Percentiles rank a stretch among this genome's conserved stretches.
phyloP scores from a whole-genome alignment of 1,284 basidiomycete genomes.

The Vanrija sp. region DNA sequence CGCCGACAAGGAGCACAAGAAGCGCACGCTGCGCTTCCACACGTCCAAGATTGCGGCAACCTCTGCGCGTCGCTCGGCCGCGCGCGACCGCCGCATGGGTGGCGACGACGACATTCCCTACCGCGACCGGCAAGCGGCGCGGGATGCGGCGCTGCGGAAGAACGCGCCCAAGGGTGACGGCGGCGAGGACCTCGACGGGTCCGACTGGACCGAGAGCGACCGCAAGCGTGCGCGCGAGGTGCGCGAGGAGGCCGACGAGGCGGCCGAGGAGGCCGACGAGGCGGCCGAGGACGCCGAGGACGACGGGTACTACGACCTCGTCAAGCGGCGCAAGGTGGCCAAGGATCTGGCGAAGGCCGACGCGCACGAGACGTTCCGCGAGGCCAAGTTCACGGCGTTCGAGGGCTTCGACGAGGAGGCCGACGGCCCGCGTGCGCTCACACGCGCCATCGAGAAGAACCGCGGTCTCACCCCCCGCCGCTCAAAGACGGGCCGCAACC shows the following conservation, averaged over 20 bases:
- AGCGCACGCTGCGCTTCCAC: constrained; percentile 81
- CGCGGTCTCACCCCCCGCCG: constrained; percentile 85
- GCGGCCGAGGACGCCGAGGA: constrained; percentile 28
- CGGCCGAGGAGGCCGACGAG: constrained; percentile 50
- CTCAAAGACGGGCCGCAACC: constrained; percentile 80
- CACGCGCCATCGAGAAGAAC: constrained; percentile 85
- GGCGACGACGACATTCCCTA: constrained; percentile 70
- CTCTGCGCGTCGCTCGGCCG: constrained; percentile 65
- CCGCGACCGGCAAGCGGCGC: constrained; percentile 48
- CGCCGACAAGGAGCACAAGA: constrained; percentile 73
- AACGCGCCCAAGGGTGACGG: constrained; percentile 41
- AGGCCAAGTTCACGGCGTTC: constrained; percentile 57
- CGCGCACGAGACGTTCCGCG: constrained; percentile 66
- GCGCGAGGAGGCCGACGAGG: constrained; percentile 49
- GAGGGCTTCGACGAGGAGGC: constrained; percentile 53
- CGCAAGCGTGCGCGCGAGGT: constrained; percentile 51
- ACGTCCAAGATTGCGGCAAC: constrained; percentile 80
- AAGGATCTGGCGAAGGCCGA: constrained; percentile 73
- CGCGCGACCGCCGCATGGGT: constrained; percentile 55
- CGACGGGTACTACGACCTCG: constrained; percentile 82
- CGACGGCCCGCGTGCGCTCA: constrained; percentile 70
- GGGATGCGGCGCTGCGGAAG: constrained; percentile 51
- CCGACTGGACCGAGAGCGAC: constrained; percentile 53
- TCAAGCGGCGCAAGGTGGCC: constrained; percentile 67
- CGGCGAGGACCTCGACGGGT: constrained; percentile 47